Evolutionary conservation across 768 basidiomycete genomes (phyloP).

Genomic region (Russula griseocarnosa): DNA sequence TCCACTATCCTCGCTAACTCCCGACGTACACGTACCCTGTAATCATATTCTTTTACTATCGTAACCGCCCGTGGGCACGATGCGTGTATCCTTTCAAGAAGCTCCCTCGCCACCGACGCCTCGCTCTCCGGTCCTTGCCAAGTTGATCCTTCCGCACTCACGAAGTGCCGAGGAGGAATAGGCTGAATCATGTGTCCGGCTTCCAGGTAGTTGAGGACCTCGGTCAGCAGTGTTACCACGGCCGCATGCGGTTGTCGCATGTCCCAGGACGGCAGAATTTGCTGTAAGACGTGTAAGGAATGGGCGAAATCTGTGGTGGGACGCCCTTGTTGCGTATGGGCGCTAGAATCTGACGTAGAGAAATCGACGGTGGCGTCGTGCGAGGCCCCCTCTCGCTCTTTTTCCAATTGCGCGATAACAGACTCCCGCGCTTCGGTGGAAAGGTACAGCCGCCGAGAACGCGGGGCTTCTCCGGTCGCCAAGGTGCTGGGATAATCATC

Average conservation of each 20-base stretch:
- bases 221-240: slow-evolving; percentile 46
- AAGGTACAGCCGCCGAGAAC: background rate
- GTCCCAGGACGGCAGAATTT: slow-evolving; percentile 60
- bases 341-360: slow-evolving; percentile 1
- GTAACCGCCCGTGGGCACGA: slow-evolving; percentile 42
- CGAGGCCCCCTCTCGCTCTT: background rate
- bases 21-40: slow-evolving; percentile 43
- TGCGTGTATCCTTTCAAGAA: slow-evolving; percentile 25
- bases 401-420: slow-evolving; percentile 11
- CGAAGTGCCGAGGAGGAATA: slow-evolving; percentile 29
- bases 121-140: slow-evolving; percentile 20
- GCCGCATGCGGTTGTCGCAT: slow-evolving; percentile 59
- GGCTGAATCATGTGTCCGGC: slow-evolving; percentile 50
- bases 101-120: background rate
- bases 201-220: slow-evolving; percentile 46
- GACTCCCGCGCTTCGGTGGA: slow-evolving; percentile 13
- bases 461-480: slow-evolving; percentile 24
- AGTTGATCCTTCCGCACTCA: slow-evolving; percentile 30
- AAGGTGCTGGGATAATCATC: background rate
- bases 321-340: slow-evolving; percentile 9
- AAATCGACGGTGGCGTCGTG: background rate
- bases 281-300: slow-evolving; percentile 56
- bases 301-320: slow-evolving; percentile 48
- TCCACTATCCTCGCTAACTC: slow-evolving; percentile 23
- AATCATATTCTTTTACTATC: slow-evolving; percentile 45